phyloP scores from a whole-genome alignment of 2,329 filamentous ascomycete genomes.

The Cercospora nicotianae region DNA sequence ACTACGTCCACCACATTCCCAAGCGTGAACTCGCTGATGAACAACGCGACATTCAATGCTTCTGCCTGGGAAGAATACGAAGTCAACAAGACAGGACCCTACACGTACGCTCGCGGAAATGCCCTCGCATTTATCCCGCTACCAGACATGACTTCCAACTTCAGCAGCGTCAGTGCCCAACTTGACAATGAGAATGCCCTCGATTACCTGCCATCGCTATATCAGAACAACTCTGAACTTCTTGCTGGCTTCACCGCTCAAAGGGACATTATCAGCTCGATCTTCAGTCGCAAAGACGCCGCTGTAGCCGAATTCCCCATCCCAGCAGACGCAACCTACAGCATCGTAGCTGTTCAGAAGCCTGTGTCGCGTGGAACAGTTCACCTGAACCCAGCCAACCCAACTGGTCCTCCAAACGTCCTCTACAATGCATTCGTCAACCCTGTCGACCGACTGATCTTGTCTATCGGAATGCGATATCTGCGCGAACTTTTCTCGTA shows the following conservation, averaged over 20 bases:
- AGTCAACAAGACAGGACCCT: constrained; percentile 17
- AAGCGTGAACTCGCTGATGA: neutral
- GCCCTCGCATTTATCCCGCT: constrained; percentile 29
- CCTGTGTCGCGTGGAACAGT: constrained; percentile 31
- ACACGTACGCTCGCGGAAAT: constrained; percentile 23
- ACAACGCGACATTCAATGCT: constrained; percentile 15
- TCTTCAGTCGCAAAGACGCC: neutral
- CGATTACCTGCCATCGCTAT: neutral
- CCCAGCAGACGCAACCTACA: constrained; percentile 2
- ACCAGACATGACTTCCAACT: constrained; percentile 19
- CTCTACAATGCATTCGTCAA: constrained; percentile 33
- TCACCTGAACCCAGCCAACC: constrained; percentile 29
- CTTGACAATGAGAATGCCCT: neutral
- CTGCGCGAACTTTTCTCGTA: constrained; percentile 7
- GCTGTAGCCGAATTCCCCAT: constrained; percentile 9
- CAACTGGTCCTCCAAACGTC: constrained; percentile 27
- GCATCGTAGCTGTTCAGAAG: constrained; percentile 17
- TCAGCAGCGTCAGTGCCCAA: neutral
- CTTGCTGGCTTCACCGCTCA: constrained; percentile 4
- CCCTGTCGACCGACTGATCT: constrained; percentile 15
- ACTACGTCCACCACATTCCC: neutral
- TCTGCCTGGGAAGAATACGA: constrained; percentile 17
- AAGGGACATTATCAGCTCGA: neutral
- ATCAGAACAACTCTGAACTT: neutral
- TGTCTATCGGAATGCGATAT: constrained; percentile 3